These are phyloP conservation scores for Arctium minus DNA, from an alignment of 129 eudicot genomes.

Conservation along the genomic window DNA sequence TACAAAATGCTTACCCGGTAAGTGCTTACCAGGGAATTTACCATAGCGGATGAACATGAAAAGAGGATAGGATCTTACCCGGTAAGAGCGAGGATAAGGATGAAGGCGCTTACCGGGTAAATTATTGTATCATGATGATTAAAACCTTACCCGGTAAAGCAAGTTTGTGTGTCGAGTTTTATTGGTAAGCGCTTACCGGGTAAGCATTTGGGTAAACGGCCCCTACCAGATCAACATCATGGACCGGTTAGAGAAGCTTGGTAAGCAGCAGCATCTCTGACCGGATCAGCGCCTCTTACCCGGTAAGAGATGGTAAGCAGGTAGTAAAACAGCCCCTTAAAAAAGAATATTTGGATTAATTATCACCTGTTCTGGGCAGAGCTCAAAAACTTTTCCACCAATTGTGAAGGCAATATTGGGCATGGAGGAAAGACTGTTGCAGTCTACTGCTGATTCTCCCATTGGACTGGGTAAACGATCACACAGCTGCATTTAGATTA, in stretches of 20 bases:
- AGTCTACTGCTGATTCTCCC: slow-evolving; percentile 96
- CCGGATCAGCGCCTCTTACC: not conserved
- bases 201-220: no score
- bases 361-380: slow-evolving; percentile 78
- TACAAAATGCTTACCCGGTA: no score
- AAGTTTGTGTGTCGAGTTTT: no score
- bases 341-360: not conserved
- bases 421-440: slow-evolving; percentile 62
- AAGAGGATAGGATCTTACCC: no score
- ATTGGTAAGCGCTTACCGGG: no score
- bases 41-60: no score
- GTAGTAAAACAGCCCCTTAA: not conserved
- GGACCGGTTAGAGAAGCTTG: not conserved
- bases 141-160: no score
- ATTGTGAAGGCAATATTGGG: slow-evolving; percentile 78
- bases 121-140: no score
- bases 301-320: not conserved
- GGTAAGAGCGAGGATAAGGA: no score
- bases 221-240: no score
- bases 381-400: slow-evolving; percentile 84
- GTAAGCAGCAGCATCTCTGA: not conserved
- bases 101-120: no score
- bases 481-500: slow-evolving; percentile 65
- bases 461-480: slow-evolving; percentile 86
- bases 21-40: no score